These are phyloP conservation scores for Talaromyces rugulosus DNA, from an alignment of 2,329 filamentous ascomycete genomes.

Conservation along the genomic window DNA sequence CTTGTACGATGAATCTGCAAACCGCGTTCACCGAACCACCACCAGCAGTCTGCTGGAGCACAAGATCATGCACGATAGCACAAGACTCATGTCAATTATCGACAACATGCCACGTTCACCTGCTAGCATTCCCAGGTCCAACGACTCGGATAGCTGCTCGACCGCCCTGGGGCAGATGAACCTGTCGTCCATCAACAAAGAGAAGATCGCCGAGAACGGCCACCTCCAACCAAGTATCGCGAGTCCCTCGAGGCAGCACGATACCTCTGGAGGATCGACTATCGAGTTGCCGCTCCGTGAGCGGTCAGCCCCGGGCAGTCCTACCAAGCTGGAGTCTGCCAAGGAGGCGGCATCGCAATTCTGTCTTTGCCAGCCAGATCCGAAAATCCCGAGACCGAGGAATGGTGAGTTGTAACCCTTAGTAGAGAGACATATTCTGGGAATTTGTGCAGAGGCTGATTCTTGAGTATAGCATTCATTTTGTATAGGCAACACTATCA, in stretches of 20 bases:
- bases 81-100: neutral
- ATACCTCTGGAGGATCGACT: neutral
- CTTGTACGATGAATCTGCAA: slow-evolving; percentile 37
- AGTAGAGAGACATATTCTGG: neutral
- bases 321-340: slow-evolving; percentile 28
- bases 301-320: slow-evolving; percentile 30
- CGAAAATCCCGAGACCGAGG: slow-evolving; percentile 66
- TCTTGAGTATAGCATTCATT: slow-evolving; percentile 73
- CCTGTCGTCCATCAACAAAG: slow-evolving; percentile 23
- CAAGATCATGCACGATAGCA: slow-evolving; percentile 38
- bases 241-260: slow-evolving; percentile 4
- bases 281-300: slow-evolving; percentile 14
- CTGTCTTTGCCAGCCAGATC: slow-evolving; percentile 67
- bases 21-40: slow-evolving; percentile 26
- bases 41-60: slow-evolving; percentile 36
- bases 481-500: slow-evolving; percentile 94
- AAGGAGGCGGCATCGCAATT: slow-evolving; percentile 49
- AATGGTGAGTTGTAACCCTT: slow-evolving; percentile 54
- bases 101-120: slow-evolving; percentile 5
- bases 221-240: slow-evolving; percentile 12
- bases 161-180: slow-evolving; percentile 17
- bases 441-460: neutral
- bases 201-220: slow-evolving; percentile 20
- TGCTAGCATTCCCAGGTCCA: neutral
- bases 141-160: slow-evolving; percentile 7